phyloP scores from a whole-genome alignment of 345 rosid genomes.

The Populus alba region DNA sequence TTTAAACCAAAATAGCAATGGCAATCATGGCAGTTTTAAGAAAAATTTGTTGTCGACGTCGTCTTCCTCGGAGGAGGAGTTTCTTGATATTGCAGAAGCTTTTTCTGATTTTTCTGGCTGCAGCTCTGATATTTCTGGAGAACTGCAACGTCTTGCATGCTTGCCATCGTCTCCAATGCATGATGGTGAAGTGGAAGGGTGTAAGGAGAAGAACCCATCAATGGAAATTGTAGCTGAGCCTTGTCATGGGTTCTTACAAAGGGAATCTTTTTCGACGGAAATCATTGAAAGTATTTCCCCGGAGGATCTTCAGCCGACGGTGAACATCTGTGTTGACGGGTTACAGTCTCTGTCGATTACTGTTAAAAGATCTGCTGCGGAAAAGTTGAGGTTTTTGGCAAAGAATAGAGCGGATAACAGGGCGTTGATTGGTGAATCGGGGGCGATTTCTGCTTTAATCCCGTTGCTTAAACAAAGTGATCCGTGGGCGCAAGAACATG shows the following conservation, averaged over 20 bases:
- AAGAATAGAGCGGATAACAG: conserved; percentile 87
- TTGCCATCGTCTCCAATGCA: conserved; percentile 45
- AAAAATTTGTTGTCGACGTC: conserved; percentile 38
- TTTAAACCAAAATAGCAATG: conserved; percentile 26
- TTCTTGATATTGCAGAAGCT: conserved; percentile 72
- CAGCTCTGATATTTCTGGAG: conserved; percentile 93
- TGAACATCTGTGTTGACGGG: conserved; percentile 83
- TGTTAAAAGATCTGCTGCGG: conserved; percentile 88
- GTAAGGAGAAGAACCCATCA: neutral
- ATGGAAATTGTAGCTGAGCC: conserved; percentile 58
- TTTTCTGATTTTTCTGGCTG: conserved; percentile 84
- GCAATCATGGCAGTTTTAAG: neutral
- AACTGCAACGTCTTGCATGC: conserved; percentile 81
- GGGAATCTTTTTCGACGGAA: conserved; percentile 85
- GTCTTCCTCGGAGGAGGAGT: conserved; percentile 37
- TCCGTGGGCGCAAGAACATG: conserved; percentile 93
- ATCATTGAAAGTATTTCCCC: conserved; percentile 91
- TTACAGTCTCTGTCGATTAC: conserved; percentile 69
- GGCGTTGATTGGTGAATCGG: conserved; percentile 84
- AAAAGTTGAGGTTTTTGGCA: conserved; percentile 78
- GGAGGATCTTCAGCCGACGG: conserved; percentile 94
- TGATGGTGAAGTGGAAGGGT: neutral
- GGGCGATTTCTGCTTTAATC: conserved; percentile 76
- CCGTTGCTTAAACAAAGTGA: conserved; percentile 82
- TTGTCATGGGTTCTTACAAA: conserved; percentile 70